Percentiles rank a stretch among this genome's conserved stretches.
phyloP scores from a whole-genome alignment of 1,139 yeast genomes.

The Trichomonascaceae sp. region DNA sequence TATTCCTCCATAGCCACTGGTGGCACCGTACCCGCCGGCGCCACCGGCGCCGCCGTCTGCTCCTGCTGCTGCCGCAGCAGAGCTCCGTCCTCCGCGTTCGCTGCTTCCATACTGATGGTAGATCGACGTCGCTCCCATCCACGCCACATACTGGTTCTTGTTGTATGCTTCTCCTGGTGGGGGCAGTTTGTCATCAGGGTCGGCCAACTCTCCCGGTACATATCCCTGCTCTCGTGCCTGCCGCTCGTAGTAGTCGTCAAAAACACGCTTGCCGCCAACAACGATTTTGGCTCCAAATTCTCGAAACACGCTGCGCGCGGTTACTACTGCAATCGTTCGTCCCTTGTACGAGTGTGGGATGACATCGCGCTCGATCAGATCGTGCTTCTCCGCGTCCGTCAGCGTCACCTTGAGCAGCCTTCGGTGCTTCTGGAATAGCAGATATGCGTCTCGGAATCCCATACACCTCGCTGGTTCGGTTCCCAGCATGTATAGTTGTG shows the following conservation, averaged over 20 bases:
- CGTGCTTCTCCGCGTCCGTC: constrained; percentile 67
- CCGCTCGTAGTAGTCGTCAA: constrained; percentile 83
- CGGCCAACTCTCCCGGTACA: constrained; percentile 70
- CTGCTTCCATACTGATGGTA: constrained; percentile 21
- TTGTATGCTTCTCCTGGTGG: constrained; percentile 32
- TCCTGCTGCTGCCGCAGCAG: too few relatives aligned
- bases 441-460: constrained; percentile 88
- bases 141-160: constrained; percentile 37
- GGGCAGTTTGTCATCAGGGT: constrained; percentile 47
- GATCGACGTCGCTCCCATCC: constrained; percentile 37
- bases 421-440: constrained; percentile 76
- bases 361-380: constrained; percentile 65
- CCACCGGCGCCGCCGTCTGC: too few relatives aligned
- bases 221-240: constrained; percentile 59
- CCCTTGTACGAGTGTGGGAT: constrained; percentile 89
- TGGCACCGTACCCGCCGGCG: too few relatives aligned
- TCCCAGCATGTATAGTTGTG: constrained; percentile 70
- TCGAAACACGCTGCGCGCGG: constrained; percentile 79
- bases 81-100: too few relatives aligned
- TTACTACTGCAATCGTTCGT: constrained; percentile 75
- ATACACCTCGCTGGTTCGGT: constrained; percentile 94
- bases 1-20: too few relatives aligned
- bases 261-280: constrained; percentile 64
- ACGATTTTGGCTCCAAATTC: constrained; percentile 87
- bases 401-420: constrained; percentile 61